Conservation (phyloP, 176 grass and related monocot genomes). For the Musa itinerans region DNA sequence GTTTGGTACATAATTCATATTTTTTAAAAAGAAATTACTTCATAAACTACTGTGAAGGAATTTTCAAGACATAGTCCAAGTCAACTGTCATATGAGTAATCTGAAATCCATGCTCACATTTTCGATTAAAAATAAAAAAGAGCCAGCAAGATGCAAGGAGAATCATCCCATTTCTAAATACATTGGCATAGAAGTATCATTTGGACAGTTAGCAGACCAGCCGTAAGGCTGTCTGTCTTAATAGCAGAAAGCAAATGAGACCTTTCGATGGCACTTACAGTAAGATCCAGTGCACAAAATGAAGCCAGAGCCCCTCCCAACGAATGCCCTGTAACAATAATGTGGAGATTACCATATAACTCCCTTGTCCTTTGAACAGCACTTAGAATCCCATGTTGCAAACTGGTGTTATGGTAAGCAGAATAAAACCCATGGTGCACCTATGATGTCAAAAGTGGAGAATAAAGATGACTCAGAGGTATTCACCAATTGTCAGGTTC, state of each 20-base stretch:
- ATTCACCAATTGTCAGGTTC: not conserved
- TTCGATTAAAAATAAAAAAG: not conserved
- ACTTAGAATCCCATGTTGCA: constrained; percentile 43
- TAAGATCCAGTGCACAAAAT: constrained; percentile 94
- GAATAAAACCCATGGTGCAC: constrained; percentile 90
- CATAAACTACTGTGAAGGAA: no score
- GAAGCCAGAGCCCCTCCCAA: constrained; percentile 95
- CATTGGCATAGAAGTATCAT: not conserved
- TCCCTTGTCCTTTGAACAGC: constrained; percentile 57
- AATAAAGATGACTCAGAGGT: not conserved
- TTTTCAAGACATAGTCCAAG: no score
- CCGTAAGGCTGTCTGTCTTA: not conserved
- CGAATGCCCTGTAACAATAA: constrained; percentile 77
- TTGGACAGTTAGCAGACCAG: not conserved
- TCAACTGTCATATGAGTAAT: not conserved
- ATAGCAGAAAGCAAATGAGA: no score
- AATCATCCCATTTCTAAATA: not conserved
- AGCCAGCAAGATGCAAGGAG: not conserved
- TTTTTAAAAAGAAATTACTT: no score
- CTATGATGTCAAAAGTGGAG: constrained; percentile 21
- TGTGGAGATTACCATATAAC: constrained; percentile 51
- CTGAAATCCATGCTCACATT: not conserved
- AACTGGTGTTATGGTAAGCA: constrained; percentile 76
- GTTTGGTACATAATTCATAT: no score
- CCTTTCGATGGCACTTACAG: constrained; percentile 37